Evolutionary conservation across 2,329 filamentous ascomycete species (phyloP), one percentile per base, ranked within the genome.

Genomic region (Cladophialophora exuberans): DNA sequence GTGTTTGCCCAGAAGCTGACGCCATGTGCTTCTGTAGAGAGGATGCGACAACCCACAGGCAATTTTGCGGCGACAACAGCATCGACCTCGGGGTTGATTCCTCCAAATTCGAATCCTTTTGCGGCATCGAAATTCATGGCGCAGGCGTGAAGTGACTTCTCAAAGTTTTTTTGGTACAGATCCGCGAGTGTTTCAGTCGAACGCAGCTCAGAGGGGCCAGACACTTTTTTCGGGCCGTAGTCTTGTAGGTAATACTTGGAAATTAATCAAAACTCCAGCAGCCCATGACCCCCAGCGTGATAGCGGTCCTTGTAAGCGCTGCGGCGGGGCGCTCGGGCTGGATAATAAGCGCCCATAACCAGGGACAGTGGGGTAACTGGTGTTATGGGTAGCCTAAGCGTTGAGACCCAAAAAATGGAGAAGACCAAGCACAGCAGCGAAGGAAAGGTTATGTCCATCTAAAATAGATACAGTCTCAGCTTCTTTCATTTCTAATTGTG

Each of bases 1-100:
- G 53, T 22, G 2, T 33, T 35, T 13, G 47, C 42, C 47, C 47
- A 56, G n/a, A 30, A 30, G n/a, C 25, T 36, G 15, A 31, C n/a
- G 7, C 53, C 48, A 15, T 45, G 36, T 13, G 9, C 18, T 15
- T 28, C 11, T 6, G 48, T 30, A 3, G 9, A 25, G 13, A 35
- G 15, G 3, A 56, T 30, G 4, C 17, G 10, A 22, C 23, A 31
- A 1, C 53, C 53, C 6, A 1, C 6, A 7, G 26, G 48, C 5
- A 56, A 15, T 23, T 25, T 28, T 28, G 52, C 42, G 11, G 25
- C 13, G 15, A 44, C 42, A 20, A 11, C 30, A 7, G 42, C 13
- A 30, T 30, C 42, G 15, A 44, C 42, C 10, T 11, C 6, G 6
- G 42, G 5, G 13, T 44, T 44, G 2, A 10, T 20, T 4, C 42